Conservation (phyloP, 1,284 basidiomycete species). For the Apiotrichum montevideense region DNA sequence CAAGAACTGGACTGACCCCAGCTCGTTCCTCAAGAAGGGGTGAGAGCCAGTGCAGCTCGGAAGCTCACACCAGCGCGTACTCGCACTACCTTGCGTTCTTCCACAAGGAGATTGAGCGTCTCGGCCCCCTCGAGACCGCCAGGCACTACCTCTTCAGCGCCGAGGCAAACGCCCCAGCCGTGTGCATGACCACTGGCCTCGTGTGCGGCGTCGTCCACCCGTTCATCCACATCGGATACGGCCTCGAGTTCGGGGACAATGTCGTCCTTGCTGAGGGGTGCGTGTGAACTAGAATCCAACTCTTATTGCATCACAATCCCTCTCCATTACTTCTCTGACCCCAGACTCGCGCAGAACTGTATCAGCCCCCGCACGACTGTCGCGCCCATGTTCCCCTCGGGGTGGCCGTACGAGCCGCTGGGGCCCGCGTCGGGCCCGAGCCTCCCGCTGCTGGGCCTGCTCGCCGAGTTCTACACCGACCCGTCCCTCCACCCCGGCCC, state of each 20-base stretch:
- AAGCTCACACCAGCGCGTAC: constrained; percentile 49
- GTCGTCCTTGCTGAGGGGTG: constrained; percentile 55
- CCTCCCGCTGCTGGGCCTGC: constrained; percentile 27
- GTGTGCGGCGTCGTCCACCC: constrained; percentile 54
- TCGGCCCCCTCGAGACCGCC: constrained; percentile 50
- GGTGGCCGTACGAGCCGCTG: constrained; percentile 20
- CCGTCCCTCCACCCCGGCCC: constrained; percentile 49
- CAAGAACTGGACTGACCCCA: constrained; percentile 52
- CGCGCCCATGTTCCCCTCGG: constrained; percentile 13
- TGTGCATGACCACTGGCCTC: constrained; percentile 56
- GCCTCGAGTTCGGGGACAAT: constrained; percentile 56
- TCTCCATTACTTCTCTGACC: not conserved
- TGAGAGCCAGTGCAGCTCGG: constrained; percentile 31
- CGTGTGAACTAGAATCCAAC: not conserved
- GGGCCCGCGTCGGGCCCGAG: not conserved
- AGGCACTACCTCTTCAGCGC: constrained; percentile 56
- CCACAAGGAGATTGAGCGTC: constrained; percentile 48
- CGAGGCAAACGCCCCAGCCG: constrained; percentile 40
- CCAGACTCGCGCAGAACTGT: constrained; percentile 55
- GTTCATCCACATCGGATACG: constrained; percentile 62
- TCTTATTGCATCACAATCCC: too few relatives aligned
- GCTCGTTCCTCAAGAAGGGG: constrained; percentile 56
- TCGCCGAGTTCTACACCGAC: constrained; percentile 21
- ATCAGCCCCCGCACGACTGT: constrained; percentile 43
- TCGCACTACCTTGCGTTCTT: constrained; percentile 58